Conservation (phyloP, 108 stramenopile species). For the Cyclotella sp. region DNA sequence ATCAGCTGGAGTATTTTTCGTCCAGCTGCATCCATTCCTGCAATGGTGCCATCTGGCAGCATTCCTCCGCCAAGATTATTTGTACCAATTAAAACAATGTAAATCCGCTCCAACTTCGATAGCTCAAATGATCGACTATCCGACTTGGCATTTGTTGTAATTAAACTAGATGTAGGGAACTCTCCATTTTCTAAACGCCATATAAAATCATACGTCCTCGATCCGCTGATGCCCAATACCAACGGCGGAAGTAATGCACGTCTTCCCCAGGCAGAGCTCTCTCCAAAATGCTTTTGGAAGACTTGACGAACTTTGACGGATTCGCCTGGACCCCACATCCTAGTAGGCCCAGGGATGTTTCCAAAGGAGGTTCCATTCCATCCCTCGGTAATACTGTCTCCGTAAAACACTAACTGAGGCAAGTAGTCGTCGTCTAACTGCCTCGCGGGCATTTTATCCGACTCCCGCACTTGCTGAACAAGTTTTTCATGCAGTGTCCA, state of each 20-base stretch:
- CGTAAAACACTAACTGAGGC: conserved; percentile 48
- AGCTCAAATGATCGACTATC: conserved; percentile 1
- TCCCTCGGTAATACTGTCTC: conserved; percentile 48
- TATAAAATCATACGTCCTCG: conserved; percentile 46
- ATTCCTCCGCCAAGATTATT: conserved; percentile 63
- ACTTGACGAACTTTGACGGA: conserved; percentile 17
- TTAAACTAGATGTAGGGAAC: conserved; percentile 35
- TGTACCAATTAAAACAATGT: conserved; percentile 58
- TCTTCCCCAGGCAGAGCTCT: conserved; percentile 19
- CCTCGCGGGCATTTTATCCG: conserved; percentile 11
- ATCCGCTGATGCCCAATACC: conserved; percentile 43
- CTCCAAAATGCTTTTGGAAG: conserved; percentile 33
- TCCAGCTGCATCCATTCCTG: conserved; percentile 47
- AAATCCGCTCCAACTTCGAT: conserved; percentile 30
- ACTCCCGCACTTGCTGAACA: conserved; percentile 23
- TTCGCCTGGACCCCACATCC: conserved; percentile 26
- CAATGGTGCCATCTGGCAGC: conserved; percentile 36
- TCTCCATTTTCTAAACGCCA: conserved; percentile 45
- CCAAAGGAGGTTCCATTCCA: conserved; percentile 50
- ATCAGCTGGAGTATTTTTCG: conserved; percentile 18
- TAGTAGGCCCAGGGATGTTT: conserved; percentile 19
- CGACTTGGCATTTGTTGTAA: not conserved
- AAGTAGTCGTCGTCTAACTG: conserved; percentile 14
- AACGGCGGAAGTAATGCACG: conserved; percentile 31
- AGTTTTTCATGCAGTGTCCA: conserved; percentile 26